Percentiles rank a stretch among this genome's conserved stretches.
Evolutionary conservation across 495 filamentous ascomycete genomes (phyloP).

Genomic region (Annulohypoxylon maeteangense): DNA sequence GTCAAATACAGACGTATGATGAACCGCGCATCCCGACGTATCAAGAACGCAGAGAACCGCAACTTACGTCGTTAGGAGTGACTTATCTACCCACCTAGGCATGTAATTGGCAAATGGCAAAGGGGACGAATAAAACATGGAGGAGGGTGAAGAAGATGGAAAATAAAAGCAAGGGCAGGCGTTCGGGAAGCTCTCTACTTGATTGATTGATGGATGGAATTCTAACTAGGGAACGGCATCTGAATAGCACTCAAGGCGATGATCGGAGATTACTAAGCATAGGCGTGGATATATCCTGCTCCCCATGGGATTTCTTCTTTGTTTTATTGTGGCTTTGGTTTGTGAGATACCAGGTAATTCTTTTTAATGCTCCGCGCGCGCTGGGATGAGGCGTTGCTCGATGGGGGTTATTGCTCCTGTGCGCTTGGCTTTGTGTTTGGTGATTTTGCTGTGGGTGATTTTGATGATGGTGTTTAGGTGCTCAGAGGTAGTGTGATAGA

Average conservation of each 20-base stretch:
- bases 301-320: neutral
- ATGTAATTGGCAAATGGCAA: neutral
- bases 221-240: neutral
- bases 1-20: slow-evolving; percentile 77
- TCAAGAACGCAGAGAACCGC: slow-evolving; percentile 64
- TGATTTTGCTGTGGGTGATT: too few relatives aligned
- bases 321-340: too few relatives aligned
- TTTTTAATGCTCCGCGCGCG: neutral
- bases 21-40: slow-evolving; percentile 70
- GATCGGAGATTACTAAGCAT: neutral
- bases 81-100: neutral
- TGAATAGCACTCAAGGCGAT: slow-evolving; percentile 2
- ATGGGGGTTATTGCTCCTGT: too few relatives aligned
- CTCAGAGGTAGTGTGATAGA: too few relatives aligned
- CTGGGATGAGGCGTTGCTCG: neutral
- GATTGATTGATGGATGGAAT: too few relatives aligned
- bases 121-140: neutral
- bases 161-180: neutral
- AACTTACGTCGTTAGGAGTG: slow-evolving; percentile 34
- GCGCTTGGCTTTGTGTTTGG: too few relatives aligned
- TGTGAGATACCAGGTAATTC: slow-evolving; percentile 12
- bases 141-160: neutral
- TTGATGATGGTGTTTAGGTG: too few relatives aligned
- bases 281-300: neutral
- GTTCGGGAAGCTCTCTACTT: slow-evolving; percentile 10